phyloP scores from a whole-genome alignment of 805 yeast genomes.

The Lipomyces yamadae region DNA sequence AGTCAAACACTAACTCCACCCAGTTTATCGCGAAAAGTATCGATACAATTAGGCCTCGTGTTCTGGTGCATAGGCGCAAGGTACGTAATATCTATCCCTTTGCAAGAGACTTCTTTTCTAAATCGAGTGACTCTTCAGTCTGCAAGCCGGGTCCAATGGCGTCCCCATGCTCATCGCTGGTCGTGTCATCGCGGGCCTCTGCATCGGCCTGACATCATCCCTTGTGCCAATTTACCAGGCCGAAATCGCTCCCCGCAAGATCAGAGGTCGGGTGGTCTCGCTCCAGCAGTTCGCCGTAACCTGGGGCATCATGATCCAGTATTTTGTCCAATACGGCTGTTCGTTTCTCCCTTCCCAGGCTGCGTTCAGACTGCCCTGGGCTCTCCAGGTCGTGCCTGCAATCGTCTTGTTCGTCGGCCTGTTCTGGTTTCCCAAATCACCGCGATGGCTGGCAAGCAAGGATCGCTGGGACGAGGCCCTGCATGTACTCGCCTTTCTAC shows the following conservation, averaged over 20 bases:
- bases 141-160: constrained; percentile 44
- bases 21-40: constrained; percentile 34
- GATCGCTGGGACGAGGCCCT: constrained; percentile 62
- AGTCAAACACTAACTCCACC: background rate
- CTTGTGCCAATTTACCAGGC: constrained; percentile 52
- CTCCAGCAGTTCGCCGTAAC: constrained; percentile 44
- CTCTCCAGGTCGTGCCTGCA: constrained; percentile 60
- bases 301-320: constrained; percentile 45
- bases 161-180: constrained; percentile 50
- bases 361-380: constrained; percentile 71
- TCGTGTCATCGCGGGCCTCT: constrained; percentile 58
- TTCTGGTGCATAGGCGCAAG: constrained; percentile 40
- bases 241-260: constrained; percentile 41
- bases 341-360: constrained; percentile 51
- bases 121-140: background rate
- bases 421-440: constrained; percentile 48
- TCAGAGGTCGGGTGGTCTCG: constrained; percentile 46
- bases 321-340: constrained; percentile 49
- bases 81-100: constrained; percentile 8
- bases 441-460: constrained; percentile 54
- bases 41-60: constrained; percentile 36
- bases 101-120: no score
- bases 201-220: constrained; percentile 61
- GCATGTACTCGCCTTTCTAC: constrained; percentile 57
- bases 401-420: constrained; percentile 53